phyloP scores from a whole-genome alignment of 1,284 basidiomycete species.

The Moesziomyces sp. region DNA sequence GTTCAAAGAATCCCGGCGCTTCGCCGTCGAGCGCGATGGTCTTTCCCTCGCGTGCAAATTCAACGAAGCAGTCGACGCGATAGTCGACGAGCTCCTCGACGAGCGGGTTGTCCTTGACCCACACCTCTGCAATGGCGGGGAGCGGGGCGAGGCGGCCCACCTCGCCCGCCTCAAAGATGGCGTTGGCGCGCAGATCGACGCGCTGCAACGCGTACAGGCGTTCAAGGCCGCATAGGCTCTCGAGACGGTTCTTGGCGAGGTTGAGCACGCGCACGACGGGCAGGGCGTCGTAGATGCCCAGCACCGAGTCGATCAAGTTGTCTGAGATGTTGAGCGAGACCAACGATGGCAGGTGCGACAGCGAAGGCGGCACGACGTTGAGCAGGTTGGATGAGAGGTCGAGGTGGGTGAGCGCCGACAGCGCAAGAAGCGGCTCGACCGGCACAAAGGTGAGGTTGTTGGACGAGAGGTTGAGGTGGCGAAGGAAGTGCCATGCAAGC shows the following conservation, averaged over 20 bases:
- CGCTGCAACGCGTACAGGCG: conserved; percentile 82
- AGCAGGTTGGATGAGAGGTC: conserved; percentile 69
- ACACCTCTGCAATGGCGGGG: conserved; percentile 73
- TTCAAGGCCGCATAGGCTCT: conserved; percentile 92
- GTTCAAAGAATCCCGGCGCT: conserved; percentile 80
- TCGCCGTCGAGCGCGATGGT: conserved; percentile 76
- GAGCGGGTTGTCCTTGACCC: conserved; percentile 59
- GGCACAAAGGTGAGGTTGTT: conserved; percentile 86
- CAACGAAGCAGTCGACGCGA: conserved; percentile 80
- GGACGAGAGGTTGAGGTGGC: conserved; percentile 80
- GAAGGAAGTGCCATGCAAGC: conserved; percentile 81
- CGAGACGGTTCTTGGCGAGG: conserved; percentile 78
- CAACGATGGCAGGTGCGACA: conserved; percentile 80
- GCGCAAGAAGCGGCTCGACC: conserved; percentile 69
- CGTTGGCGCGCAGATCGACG: conserved; percentile 85
- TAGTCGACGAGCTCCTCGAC: conserved; percentile 70
- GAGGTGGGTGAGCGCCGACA: conserved; percentile 70
- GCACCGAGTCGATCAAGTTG: conserved; percentile 95
- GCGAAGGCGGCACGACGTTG: conserved; percentile 74
- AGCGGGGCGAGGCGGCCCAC: conserved; percentile 83
- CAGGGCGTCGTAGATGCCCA: conserved; percentile 73
- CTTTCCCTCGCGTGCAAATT: conserved; percentile 84
- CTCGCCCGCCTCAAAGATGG: conserved; percentile 84
- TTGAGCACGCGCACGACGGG: conserved; percentile 55
- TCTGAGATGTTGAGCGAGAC: conserved; percentile 87